Evolutionary conservation across 768 basidiomycete species (phyloP), one percentile per base, ranked within the genome.

Genomic region (Tricholoma bakamatsutake): DNA sequence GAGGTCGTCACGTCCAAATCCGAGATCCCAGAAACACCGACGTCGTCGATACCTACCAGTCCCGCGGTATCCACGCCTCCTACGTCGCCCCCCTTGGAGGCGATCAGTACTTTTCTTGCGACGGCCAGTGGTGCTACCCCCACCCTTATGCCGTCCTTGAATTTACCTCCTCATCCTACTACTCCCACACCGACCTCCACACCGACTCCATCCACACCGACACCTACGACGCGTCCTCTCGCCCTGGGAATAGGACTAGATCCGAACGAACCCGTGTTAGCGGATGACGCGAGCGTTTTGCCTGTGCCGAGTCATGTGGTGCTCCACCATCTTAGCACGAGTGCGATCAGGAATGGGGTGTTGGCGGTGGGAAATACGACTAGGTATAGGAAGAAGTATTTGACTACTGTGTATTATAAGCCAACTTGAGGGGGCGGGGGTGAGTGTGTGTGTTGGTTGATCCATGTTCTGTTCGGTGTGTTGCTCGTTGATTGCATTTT

Each of bases 271-370:
- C 72, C 75, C 0, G 73, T 79, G n/a, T 60, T 86, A 64, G 81
- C 84, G 15, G 95, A 98, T 70, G 95, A 98, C 65, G 88, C 83
- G 51, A 88, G 87, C 48, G 93, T 98, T 55, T 71, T 98, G 59
- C 88, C 96, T 13, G 92, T 97, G 18, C 95, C 95, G 18, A 88
- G 85, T 35, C 95, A 98, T 73, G 92, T 93, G 35, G 93, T 98
- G 21, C 74, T 98, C 60, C 93, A 97, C 63, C 95, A 98, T 70
- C 71, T 98, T 63, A 91, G 91, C 59, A 97, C 95, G 58, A 96
- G 93, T 64, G 94, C 95, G 51, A 98, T 98, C 58, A 80, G 85
- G 70, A 94, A 94, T 68, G 94, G 93, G 6, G 92, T 96, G 46
- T 71, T 98, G 49, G 94, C 93, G 37, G 93, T 98, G 5, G 94